These are phyloP conservation scores for Hericium erinaceus DNA, from an alignment of 768 basidiomycete genomes.

Conservation along the genomic window DNA sequence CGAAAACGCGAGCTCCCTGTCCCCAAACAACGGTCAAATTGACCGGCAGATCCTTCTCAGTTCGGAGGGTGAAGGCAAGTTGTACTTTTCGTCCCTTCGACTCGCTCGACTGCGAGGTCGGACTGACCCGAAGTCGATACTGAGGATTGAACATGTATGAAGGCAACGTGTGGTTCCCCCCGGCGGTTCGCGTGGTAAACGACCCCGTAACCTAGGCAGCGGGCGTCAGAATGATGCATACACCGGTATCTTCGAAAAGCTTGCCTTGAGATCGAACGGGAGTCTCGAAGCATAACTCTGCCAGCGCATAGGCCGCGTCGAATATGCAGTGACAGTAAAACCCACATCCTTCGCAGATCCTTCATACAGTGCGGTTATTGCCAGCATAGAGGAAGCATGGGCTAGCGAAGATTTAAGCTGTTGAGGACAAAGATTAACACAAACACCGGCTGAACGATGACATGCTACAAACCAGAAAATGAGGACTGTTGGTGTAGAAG, in stretches of 20 bases:
- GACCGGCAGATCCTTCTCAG: conserved; percentile 49
- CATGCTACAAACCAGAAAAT: conserved; percentile 7
- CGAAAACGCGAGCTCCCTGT: conserved; percentile 59
- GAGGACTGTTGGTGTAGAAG: conserved; percentile 12
- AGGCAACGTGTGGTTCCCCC: conserved; percentile 73
- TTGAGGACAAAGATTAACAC: background rate
- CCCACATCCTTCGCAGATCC: conserved; percentile 50
- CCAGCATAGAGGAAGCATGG: conserved; percentile 28
- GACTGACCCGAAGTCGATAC: conserved; percentile 42
- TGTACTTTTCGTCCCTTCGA: conserved; percentile 24
- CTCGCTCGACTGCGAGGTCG: too few species aligned
- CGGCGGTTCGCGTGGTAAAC: conserved; percentile 64
- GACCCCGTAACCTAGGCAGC: conserved; percentile 43
- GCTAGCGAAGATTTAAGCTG: conserved; percentile 13
- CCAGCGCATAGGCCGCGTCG: conserved; percentile 25
- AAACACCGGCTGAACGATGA: background rate
- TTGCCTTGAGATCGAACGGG: conserved; percentile 20
- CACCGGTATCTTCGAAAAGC: background rate
- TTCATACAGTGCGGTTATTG: conserved; percentile 61
- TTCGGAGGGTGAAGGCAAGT: conserved; percentile 39
- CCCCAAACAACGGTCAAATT: conserved; percentile 72
- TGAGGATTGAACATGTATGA: conserved; percentile 90
- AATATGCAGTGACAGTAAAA: conserved; percentile 60
- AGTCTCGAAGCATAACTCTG: conserved; percentile 10
- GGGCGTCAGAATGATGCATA: background rate